phyloP scores from a whole-genome alignment of 768 basidiomycete species.

The Hypholoma sublateritium region DNA sequence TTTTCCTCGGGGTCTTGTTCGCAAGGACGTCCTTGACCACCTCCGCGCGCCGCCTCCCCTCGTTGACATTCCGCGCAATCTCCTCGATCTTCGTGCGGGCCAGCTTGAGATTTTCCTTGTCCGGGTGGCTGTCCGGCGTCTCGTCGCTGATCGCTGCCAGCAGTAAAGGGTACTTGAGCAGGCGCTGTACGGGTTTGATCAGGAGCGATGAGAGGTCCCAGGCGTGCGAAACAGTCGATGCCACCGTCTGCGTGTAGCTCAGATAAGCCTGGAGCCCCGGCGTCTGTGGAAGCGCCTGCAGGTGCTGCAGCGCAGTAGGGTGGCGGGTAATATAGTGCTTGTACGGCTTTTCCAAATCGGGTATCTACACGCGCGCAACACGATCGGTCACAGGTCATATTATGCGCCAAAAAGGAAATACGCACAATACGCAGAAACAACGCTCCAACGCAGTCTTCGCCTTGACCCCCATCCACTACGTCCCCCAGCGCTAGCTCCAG shows the following conservation, averaged over 20 bases:
- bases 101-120: slow-evolving; percentile 54
- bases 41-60: slow-evolving; percentile 72
- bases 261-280: slow-evolving; percentile 68
- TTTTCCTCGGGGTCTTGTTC: slow-evolving; percentile 28
- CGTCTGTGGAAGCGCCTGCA: slow-evolving; percentile 48
- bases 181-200: slow-evolving; percentile 96
- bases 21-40: slow-evolving; percentile 75
- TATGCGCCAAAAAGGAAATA: slow-evolving; percentile 17
- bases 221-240: slow-evolving; percentile 75
- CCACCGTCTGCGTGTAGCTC: slow-evolving; percentile 60
- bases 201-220: slow-evolving; percentile 94
- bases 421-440: slow-evolving; percentile 71
- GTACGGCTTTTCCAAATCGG: slow-evolving; percentile 70
- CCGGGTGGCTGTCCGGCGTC: slow-evolving; percentile 67
- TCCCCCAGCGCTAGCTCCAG: slow-evolving; percentile 68
- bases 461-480: slow-evolving; percentile 59
- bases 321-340: slow-evolving; percentile 82
- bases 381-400: slow-evolving; percentile 3
- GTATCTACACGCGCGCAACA: slow-evolving; percentile 43
- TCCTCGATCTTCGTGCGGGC: slow-evolving; percentile 67
- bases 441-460: slow-evolving; percentile 69
- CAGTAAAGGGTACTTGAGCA: slow-evolving; percentile 92
- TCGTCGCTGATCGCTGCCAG: slow-evolving; percentile 74
- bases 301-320: slow-evolving; percentile 69
- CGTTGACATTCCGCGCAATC: slow-evolving; percentile 76